phyloP scores from a whole-genome alignment of 345 rosid genomes.

The Cardamine resedifolia region DNA sequence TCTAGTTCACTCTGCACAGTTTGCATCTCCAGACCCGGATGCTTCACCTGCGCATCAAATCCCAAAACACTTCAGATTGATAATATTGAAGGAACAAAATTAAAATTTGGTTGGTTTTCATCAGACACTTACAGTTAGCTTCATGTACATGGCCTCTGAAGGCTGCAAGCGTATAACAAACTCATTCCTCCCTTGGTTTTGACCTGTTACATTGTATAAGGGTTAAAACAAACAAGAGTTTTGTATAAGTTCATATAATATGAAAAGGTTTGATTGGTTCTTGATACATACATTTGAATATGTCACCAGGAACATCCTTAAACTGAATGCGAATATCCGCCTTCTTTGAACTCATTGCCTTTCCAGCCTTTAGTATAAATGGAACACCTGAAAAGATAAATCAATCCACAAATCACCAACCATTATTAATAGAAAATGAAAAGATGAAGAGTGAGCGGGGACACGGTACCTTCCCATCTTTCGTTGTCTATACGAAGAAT shows the following conservation, averaged over 20 bases:
- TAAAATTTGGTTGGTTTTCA: background rate
- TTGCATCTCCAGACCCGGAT: conserved; percentile 95
- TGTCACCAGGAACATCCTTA: conserved; percentile 99
- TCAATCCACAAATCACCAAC: conserved; percentile 11
- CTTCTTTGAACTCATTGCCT: conserved; percentile 93
- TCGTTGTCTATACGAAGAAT: conserved; percentile 86
- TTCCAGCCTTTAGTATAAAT: conserved; percentile 93
- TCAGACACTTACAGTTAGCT: conserved; percentile 68
- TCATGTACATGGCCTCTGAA: conserved; percentile 97
- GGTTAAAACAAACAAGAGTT: background rate
- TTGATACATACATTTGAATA: conserved; percentile 65
- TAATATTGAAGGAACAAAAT: background rate
- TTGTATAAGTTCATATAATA: conserved; percentile 7
- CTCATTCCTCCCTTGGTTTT: conserved; percentile 98
- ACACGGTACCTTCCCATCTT: conserved; percentile 93
- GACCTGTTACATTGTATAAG: conserved; percentile 44
- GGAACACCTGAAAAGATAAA: conserved; percentile 76
- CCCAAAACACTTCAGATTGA: conserved; percentile 8
- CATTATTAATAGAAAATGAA: conserved; percentile 11
- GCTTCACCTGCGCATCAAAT: conserved; percentile 71
- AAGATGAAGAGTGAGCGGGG: background rate
- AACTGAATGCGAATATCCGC: conserved; percentile 99
- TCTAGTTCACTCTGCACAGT: conserved; percentile 96
- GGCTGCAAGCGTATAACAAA: conserved; percentile 97
- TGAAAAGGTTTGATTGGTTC: conserved; percentile 3